Evolutionary conservation across 1,139 yeast species (phyloP), one percentile per base, ranked within the genome.

Genomic region (Saccharomyces hybrid): DNA sequence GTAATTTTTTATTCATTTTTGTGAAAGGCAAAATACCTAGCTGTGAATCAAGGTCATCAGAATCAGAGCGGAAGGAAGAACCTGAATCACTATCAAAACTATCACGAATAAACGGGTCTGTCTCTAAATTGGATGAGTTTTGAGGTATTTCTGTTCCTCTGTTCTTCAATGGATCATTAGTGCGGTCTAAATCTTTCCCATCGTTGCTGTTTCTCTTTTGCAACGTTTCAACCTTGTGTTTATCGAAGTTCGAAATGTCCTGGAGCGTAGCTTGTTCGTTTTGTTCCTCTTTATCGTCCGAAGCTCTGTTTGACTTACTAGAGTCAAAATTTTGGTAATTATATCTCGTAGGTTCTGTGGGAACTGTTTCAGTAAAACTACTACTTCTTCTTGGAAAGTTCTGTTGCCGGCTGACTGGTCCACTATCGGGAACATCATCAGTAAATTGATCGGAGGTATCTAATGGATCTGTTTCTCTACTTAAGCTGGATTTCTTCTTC

Each of bases 401-500:
- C 16, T 8, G 11, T 6, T 34, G 41, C 14, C 14, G 20, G 9
- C 9, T 34, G 5, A 34, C 41, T 16, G 11, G 6, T 7, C 16
- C 20, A 8, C 23, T 8, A 34, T 34, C 23, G 4, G 11, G 20
- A 9, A 38, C 13, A 38, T 38, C 44, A 38, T 20, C 44, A 16
- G 11, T 13, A 9, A 9, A 11, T 38, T 13, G n/a, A 38, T 38
- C 25, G 20, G 6, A 38, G 3, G n/a, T 38, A 38, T 53, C 51
- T 13, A 50, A n/a, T 7, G 50, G 44, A n/a, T 57, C 56, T 16
- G 64, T 61, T 51, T 65, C 66, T 32, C 57, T 62, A 50, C 66
- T 62, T 23, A 62, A 49, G 47, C 66, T 64, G 1, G 68, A 64
- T 46, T 63, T 63, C 49, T 63, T 63, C 50, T 60, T 63, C 44